These are phyloP conservation scores for Microbotryum scabiosae DNA, from an alignment of 1,284 basidiomycete species.

Conservation along the genomic window DNA sequence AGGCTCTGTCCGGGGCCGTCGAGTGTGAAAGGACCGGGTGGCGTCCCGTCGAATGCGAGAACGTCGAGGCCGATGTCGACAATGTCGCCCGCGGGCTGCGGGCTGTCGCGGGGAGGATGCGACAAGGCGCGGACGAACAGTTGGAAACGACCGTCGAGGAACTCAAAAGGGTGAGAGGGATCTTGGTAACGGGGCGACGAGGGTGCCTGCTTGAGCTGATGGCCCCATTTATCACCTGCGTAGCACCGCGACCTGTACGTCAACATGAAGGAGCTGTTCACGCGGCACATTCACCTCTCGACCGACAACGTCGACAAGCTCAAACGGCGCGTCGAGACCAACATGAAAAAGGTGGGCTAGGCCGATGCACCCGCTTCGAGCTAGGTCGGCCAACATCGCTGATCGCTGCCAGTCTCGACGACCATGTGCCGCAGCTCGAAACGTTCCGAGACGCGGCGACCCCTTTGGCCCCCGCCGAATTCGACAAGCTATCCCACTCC, in stretches of 20 bases:
- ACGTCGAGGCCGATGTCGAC: constrained; percentile 14
- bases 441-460: constrained; percentile 8
- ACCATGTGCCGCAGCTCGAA: constrained; percentile 6
- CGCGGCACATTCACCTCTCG: constrained; percentile 70
- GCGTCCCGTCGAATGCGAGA: constrained; percentile 11
- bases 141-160: constrained; percentile 47
- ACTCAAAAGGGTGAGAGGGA: constrained; percentile 61
- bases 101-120: constrained; percentile 3
- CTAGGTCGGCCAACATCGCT: not conserved
- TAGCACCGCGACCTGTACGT: constrained; percentile 77
- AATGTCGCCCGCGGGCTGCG: not conserved
- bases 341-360: constrained; percentile 51
- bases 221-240: not conserved
- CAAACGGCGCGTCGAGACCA: constrained; percentile 69
- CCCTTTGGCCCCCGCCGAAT: constrained; percentile 5
- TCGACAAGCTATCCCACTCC: constrained; percentile 12
- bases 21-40: constrained; percentile 11
- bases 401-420: not conserved
- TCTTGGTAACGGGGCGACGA: not conserved
- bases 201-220: not conserved
- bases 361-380: not conserved
- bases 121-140: constrained; percentile 14
- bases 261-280: constrained; percentile 71
- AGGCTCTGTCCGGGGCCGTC: constrained; percentile 10
- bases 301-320: constrained; percentile 75